Conservation (phyloP, 768 basidiomycete species). For the Kwoniella sp. region DNA sequence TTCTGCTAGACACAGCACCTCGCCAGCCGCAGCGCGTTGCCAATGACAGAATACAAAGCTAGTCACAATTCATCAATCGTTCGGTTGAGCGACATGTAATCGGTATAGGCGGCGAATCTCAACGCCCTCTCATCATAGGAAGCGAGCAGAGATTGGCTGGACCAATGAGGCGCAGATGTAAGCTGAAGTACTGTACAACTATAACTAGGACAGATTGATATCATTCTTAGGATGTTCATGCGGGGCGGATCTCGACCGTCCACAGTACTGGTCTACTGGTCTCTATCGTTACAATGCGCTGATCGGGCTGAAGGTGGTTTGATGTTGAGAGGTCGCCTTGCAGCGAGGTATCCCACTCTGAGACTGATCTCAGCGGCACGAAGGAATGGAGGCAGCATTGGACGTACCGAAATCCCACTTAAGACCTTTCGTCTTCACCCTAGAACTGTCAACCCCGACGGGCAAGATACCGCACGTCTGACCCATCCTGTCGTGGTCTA, state of each 20-base stretch:
- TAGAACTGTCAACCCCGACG: conserved; percentile 70
- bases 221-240: too few species aligned
- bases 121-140: too few species aligned
- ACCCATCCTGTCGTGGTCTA: conserved; percentile 71
- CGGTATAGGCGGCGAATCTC: too few species aligned
- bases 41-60: too few species aligned
- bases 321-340: conserved; percentile 85
- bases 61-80: too few species aligned
- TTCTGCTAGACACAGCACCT: too few species aligned
- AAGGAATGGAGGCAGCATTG: neutral
- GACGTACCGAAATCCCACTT: conserved; percentile 80
- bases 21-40: too few species aligned
- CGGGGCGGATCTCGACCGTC: conserved; percentile 50
- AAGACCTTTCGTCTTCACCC: conserved; percentile 76
- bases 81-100: too few species aligned
- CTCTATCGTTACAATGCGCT: conserved; percentile 64
- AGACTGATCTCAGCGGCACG: conserved; percentile 45
- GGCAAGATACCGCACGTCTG: conserved; percentile 93
- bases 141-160: too few species aligned
- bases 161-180: too few species aligned
- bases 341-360: conserved; percentile 67
- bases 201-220: too few species aligned
- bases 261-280: conserved; percentile 85
- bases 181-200: too few species aligned
- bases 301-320: conserved; percentile 74